Evolutionary conservation across 345 rosid genomes (phyloP), one percentile per base, ranked within the genome.

Genomic region (Litchi chinensis): DNA sequence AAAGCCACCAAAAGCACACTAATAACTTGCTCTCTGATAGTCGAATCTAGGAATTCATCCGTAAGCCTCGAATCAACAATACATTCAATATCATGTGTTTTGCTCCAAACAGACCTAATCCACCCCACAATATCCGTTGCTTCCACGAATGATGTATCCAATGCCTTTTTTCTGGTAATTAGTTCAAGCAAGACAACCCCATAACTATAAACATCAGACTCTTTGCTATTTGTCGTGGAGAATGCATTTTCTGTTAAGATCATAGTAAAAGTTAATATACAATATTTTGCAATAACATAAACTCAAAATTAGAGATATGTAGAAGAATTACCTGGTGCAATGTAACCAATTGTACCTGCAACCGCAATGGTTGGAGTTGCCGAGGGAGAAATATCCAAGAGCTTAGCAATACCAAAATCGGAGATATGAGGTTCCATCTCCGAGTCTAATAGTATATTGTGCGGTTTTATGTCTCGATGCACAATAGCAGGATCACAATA

Each of bases 401-500:
- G 85, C 85, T 88, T 88, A 66, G 96, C 94, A 3, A 93, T 88
- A 63, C 98, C 98, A 24, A 94, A 94, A 77, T 93, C 98, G 0
- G 97, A 89, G 79, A 94, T 87, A 66, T 83, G 97, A 77, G 98
- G 90, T 84, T 89, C 97, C 88, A 91, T 85, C 28, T 93, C 89
- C 0, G 87, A 74, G 77, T 91, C 95, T 75, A 94, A 71, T 22
- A 94, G 96, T 79, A 94, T 87, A 86, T 94, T 94, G 39, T 86
- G 85, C 0, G 98, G 93, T 78, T 94, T 94, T 77, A 94, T 88
- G 79, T 94, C 98, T 24, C 95, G 89, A 65, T 94, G 98, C 19
- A 91, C 87, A 37, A 94, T 86, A 0, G 92, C 82, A 24, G 97
- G 98, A 80, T 88, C 76, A 41, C 96, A 94, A 65, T 93, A 93